These are phyloP conservation scores for Saccharomyces kudriavzevii DNA, from an alignment of 805 yeast species.

Conservation along the genomic window DNA sequence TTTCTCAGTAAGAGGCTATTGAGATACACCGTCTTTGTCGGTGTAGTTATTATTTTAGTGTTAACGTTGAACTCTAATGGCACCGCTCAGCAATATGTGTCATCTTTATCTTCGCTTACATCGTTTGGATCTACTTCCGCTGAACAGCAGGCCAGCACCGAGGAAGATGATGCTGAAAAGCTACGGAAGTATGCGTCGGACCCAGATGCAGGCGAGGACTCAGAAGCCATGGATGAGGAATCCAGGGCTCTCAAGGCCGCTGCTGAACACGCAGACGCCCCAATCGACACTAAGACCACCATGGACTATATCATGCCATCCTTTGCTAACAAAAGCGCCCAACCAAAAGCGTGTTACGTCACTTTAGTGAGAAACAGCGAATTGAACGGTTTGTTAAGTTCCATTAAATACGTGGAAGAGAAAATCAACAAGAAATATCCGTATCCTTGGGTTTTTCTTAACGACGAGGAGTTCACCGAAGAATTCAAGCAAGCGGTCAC, in stretches of 20 bases:
- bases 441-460: slow-evolving; percentile 90
- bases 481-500: slow-evolving; percentile 55
- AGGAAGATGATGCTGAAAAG: slow-evolving; percentile 3
- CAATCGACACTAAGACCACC: slow-evolving; percentile 4
- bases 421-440: slow-evolving; percentile 67
- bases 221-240: slow-evolving; percentile 2
- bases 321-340: slow-evolving; percentile 13
- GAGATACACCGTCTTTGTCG: slow-evolving; percentile 12
- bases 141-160: slow-evolving; percentile 5
- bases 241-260: slow-evolving; percentile 9
- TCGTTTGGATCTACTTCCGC: slow-evolving; percentile 1
- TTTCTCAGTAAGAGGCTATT: slow-evolving; percentile 19
- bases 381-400: slow-evolving; percentile 44
- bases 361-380: slow-evolving; percentile 67
- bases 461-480: slow-evolving; percentile 66
- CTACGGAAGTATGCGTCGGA: background rate
- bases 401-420: slow-evolving; percentile 68
- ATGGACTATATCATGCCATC: slow-evolving; percentile 15
- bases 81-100: slow-evolving; percentile 2
- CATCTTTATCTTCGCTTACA: slow-evolving; percentile 4
- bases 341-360: slow-evolving; percentile 34
- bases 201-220: background rate
- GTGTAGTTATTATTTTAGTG: slow-evolving; percentile 7
- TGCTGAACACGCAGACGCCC: slow-evolving; percentile 5
- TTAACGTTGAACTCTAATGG: slow-evolving; percentile 7